phyloP scores from a whole-genome alignment of 2,329 filamentous ascomycete genomes.

The Aspergillus intermedius region DNA sequence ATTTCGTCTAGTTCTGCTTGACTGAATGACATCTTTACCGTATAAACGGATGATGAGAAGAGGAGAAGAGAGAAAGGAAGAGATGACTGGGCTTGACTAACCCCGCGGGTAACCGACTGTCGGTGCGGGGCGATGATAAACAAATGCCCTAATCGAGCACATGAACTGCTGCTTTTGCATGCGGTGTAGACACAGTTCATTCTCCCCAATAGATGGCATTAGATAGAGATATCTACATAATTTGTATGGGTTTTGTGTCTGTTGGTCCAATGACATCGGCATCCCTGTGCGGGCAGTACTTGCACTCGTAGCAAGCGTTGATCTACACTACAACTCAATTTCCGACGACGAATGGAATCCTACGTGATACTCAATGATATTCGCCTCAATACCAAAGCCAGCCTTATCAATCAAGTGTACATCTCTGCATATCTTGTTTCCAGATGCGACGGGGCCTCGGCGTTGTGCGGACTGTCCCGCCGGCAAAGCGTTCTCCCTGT shows the following conservation, averaged over 20 bases:
- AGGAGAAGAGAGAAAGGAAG: neutral
- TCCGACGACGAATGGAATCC: too few species aligned
- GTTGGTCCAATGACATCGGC: too few species aligned
- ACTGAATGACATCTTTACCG: conserved; percentile 11
- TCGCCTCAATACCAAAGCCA: too few species aligned
- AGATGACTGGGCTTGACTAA: neutral
- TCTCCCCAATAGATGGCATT: too few species aligned
- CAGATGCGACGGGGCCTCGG: neutral
- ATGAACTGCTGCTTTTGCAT: neutral
- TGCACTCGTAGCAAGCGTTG: too few species aligned
- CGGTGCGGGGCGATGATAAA: neutral
- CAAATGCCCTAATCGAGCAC: neutral
- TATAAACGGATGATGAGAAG: neutral
- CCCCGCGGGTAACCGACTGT: neutral
- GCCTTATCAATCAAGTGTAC: neutral
- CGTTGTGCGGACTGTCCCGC: conserved; percentile 1
- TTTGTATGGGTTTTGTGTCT: too few species aligned
- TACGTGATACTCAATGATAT: too few species aligned
- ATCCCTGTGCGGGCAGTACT: too few species aligned
- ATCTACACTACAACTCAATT: too few species aligned
- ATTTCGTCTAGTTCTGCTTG: conserved; percentile 54
- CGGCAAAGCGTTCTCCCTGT: conserved; percentile 17
- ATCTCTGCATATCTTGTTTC: neutral
- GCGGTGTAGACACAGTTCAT: too few species aligned
- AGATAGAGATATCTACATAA: too few species aligned